phyloP scores from a whole-genome alignment of 2,329 filamentous ascomycete species.

The Curvularia spicifera region DNA sequence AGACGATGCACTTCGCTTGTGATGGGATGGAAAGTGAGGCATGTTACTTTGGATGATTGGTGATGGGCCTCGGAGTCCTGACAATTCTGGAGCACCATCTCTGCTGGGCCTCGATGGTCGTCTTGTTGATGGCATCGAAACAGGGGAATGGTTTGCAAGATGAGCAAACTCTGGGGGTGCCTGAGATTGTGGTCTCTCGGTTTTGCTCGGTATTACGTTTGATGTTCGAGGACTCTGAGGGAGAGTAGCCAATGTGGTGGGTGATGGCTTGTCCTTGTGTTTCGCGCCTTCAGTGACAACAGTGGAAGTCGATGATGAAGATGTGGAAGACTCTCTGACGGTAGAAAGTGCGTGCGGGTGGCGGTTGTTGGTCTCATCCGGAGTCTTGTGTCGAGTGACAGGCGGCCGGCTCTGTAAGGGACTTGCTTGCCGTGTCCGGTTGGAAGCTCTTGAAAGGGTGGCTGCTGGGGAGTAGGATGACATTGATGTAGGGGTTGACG shows the following conservation, averaged over 20 bases:
- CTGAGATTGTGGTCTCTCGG: constrained; percentile 30
- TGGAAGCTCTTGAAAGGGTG: constrained; percentile 53
- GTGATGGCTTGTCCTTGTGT: constrained; percentile 50
- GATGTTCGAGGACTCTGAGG: constrained; percentile 61
- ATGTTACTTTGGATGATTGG: constrained; percentile 65
- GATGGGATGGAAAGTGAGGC: constrained; percentile 55
- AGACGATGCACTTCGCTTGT: constrained; percentile 59
- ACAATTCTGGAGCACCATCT: constrained; percentile 54
- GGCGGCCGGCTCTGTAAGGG: constrained; percentile 65
- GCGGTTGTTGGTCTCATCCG: constrained; percentile 55
- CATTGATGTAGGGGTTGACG: constrained; percentile 79
- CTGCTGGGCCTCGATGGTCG: constrained; percentile 55
- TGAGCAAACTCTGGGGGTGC: constrained; percentile 53
- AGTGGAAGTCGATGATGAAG: constrained; percentile 75
- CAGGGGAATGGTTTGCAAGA: constrained; percentile 67
- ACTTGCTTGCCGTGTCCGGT: constrained; percentile 62
- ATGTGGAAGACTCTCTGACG: constrained; percentile 72
- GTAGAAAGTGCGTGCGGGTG: constrained; percentile 67
- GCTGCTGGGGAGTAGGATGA: constrained; percentile 75
- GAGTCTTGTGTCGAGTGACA: constrained; percentile 64
- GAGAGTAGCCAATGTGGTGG: constrained; percentile 35
- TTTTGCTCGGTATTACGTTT: constrained; percentile 6
- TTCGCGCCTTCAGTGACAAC: constrained; percentile 62
- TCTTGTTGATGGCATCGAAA: constrained; percentile 54
- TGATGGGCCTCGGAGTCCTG: constrained; percentile 55